Conservation (phyloP, 768 basidiomycete genomes). For the Hygrophorus pudorinus region DNA sequence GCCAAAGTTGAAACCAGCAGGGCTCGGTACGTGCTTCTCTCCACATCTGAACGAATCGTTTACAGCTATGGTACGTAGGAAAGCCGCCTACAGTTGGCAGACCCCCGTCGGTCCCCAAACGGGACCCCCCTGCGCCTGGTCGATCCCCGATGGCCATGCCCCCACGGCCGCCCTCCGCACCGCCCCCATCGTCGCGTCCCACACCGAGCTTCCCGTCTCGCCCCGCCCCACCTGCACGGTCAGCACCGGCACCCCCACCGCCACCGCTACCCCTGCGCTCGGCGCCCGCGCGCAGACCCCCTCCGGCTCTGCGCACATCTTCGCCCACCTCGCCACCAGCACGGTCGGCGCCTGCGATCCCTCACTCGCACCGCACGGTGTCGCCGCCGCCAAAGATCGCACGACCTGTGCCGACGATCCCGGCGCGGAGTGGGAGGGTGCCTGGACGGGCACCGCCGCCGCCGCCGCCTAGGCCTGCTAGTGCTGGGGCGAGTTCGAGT, state of each 20-base stretch:
- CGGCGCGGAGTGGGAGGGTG: too few species aligned
- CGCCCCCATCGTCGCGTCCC: constrained; percentile 22
- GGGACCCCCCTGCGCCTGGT: constrained; percentile 22
- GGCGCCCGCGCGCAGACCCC: too few species aligned
- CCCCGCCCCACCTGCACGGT: constrained; percentile 8
- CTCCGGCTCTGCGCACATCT: too few species aligned
- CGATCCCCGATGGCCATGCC: constrained; percentile 16
- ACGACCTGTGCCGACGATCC: too few species aligned
- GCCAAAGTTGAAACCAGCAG: constrained; percentile 83
- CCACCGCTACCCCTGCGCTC: constrained; percentile 12
- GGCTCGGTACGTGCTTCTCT: constrained; percentile 34
- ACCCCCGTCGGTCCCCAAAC: constrained; percentile 55
- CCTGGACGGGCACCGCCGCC: constrained; percentile 29
- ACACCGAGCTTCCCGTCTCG: constrained; percentile 31
- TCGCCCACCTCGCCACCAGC: too few species aligned
- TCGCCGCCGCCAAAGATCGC: too few species aligned
- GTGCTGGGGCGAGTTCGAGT: constrained; percentile 20
- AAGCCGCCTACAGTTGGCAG: constrained; percentile 57
- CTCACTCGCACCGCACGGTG: too few species aligned
- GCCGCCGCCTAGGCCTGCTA: constrained; percentile 37
- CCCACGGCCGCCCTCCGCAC: constrained; percentile 20
- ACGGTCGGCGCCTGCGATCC: too few species aligned
- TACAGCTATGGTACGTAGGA: constrained; percentile 24
- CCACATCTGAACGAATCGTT: constrained; percentile 5
- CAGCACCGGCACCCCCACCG: constrained; percentile 21